A percentile compares a stretch with the other conserved stretches of the same genome.
phyloP scores from a whole-genome alignment of 768 basidiomycete genomes.

The Termitomyces sp. region DNA sequence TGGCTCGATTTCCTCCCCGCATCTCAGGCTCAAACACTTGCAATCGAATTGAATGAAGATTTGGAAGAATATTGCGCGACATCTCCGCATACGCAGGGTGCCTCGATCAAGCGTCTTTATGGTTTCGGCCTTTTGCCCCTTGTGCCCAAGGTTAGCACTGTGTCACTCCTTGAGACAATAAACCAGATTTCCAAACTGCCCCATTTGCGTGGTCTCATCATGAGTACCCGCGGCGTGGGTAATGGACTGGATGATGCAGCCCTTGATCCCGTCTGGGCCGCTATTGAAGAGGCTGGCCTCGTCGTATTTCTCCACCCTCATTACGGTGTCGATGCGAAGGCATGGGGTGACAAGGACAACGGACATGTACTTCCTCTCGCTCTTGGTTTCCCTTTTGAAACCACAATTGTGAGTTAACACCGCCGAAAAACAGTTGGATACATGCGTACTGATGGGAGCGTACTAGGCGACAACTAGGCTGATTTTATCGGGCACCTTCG shows the following conservation, averaged over 20 bases:
- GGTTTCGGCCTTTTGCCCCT: slow-evolving; percentile 84
- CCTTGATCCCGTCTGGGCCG: slow-evolving; percentile 80
- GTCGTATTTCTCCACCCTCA: slow-evolving; percentile 86
- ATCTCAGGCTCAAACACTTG: slow-evolving; percentile 57
- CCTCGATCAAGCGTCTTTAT: slow-evolving; percentile 59
- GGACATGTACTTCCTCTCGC: slow-evolving; percentile 87
- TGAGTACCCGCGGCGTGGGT: slow-evolving; percentile 77
- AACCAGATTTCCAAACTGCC: slow-evolving; percentile 58
- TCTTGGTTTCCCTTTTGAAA: slow-evolving; percentile 88
- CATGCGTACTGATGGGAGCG: slow-evolving; percentile 4
- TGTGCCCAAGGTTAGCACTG: slow-evolving; percentile 54
- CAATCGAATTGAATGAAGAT: slow-evolving; percentile 68
- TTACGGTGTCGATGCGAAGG: slow-evolving; percentile 70
- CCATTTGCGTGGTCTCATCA: slow-evolving; percentile 71
- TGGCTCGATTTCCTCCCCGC: slow-evolving; percentile 87
- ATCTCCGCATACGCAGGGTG: slow-evolving; percentile 37
- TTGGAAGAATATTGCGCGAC: slow-evolving; percentile 76
- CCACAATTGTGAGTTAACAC: slow-evolving; percentile 62
- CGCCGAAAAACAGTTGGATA: neutral
- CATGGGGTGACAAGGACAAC: slow-evolving; percentile 73
- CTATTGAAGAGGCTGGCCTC: slow-evolving; percentile 60
- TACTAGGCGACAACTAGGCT: slow-evolving; percentile 73
- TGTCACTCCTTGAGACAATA: slow-evolving; percentile 57
- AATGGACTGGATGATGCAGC: slow-evolving; percentile 75
- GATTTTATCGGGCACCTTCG: slow-evolving; percentile 76